Conservation (phyloP, 1,139 yeast species). For the Hemisphaericaspora xylanilytica region DNA sequence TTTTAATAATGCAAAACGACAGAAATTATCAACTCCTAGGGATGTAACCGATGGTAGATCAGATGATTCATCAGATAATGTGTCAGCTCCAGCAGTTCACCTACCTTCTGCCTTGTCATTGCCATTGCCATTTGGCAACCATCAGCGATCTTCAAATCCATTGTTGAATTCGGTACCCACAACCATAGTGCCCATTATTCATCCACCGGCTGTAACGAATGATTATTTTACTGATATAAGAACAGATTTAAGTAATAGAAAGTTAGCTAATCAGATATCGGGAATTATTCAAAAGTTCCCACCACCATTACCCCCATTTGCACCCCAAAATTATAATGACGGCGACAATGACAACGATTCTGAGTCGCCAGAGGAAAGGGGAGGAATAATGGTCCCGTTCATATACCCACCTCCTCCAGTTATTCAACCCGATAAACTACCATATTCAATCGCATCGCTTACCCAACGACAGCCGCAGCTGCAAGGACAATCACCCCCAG, state of each 20-base stretch:
- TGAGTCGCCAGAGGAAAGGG: constrained; percentile 13
- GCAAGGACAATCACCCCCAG: background rate
- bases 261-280: constrained; percentile 22
- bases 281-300: constrained; percentile 34
- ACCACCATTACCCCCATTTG: constrained; percentile 42
- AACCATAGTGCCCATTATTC: constrained; percentile 37
- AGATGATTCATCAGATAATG: background rate
- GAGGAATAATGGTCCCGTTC: constrained; percentile 47
- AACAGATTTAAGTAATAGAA: constrained; percentile 18
- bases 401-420: constrained; percentile 47
- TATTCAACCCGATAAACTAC: constrained; percentile 24
- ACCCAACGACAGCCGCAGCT: background rate
- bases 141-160: constrained; percentile 7
- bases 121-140: constrained; percentile 2
- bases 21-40: constrained; percentile 13
- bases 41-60: background rate
- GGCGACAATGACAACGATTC: constrained; percentile 1
- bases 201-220: constrained; percentile 26
- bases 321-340: constrained; percentile 6
- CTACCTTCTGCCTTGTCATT: constrained; percentile 12
- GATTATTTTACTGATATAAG: constrained; percentile 41
- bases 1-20: constrained; percentile 12
- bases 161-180: constrained; percentile 34
- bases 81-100: constrained; percentile 5
- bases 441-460: constrained; percentile 20